A percentile compares a stretch with the other conserved stretches of the same genome.
Evolutionary conservation across 2,329 filamentous ascomycete species (phyloP).

Genomic region (Diaporthe citrichinensis): DNA sequence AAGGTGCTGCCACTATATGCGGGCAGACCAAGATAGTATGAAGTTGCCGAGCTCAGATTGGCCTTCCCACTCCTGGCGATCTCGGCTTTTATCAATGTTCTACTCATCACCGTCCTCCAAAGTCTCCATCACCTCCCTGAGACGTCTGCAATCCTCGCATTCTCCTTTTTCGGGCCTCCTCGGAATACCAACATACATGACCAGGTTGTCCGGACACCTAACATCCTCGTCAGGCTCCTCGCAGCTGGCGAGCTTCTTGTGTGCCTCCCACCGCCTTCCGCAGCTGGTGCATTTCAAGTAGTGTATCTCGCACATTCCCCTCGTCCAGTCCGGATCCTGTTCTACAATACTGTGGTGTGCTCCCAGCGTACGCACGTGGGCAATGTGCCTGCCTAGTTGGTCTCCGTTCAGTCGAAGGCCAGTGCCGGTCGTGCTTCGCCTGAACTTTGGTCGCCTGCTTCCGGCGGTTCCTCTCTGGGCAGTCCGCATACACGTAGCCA

Average conservation of each 20-base stretch:
- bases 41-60: not conserved
- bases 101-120: conserved; percentile 44
- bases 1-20: not conserved
- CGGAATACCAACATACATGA: conserved; percentile 55
- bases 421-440: not conserved
- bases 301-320: conserved; percentile 55
- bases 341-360: not conserved
- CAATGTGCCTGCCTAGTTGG: no score
- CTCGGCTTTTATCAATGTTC: not conserved
- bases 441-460: no score
- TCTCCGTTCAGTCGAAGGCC: not conserved
- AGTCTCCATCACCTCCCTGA: conserved; percentile 49
- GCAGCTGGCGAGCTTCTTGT: conserved; percentile 55
- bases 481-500: not conserved
- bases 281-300: conserved; percentile 51
- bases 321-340: not conserved
- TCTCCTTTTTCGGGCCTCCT: conserved; percentile 51
- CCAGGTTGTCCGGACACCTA: conserved; percentile 52
- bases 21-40: not conserved
- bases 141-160: conserved; percentile 50
- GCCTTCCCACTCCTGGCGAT: not conserved
- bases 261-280: conserved; percentile 50
- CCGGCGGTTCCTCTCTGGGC: not conserved
- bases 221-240: conserved; percentile 49
- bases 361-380: not conserved